phyloP scores from a whole-genome alignment of 1,284 basidiomycete genomes.

The Gymnopus androsaceus region DNA sequence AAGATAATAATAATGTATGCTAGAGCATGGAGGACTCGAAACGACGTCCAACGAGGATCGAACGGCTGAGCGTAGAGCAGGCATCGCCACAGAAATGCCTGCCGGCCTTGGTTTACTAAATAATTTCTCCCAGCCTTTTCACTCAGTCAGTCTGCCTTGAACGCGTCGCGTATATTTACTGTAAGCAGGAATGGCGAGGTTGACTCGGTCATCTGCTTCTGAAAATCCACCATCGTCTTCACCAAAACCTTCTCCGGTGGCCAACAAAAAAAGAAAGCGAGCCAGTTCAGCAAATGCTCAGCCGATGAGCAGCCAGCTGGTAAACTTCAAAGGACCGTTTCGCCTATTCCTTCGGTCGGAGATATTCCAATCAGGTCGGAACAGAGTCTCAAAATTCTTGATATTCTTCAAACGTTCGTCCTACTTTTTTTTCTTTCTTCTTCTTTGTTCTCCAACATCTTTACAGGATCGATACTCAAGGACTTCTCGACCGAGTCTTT shows the following conservation, averaged over 20 bases:
- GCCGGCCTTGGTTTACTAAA: too few relatives aligned
- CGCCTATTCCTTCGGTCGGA: conserved; percentile 37
- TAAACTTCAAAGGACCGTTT: conserved; percentile 44
- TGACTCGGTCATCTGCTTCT: conserved; percentile 18
- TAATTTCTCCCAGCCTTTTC: not conserved
- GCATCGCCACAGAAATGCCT: too few relatives aligned
- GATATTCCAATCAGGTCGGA: conserved; percentile 49
- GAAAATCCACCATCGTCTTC: conserved; percentile 3
- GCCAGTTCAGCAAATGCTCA: conserved; percentile 31
- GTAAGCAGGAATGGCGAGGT: conserved; percentile 16
- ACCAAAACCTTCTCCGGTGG: conserved; percentile 16
- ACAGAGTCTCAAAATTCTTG: conserved; percentile 53
- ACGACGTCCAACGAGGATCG: too few relatives aligned
- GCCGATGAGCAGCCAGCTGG: conserved; percentile 39
- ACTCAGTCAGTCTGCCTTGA: not conserved
- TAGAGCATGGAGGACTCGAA: too few relatives aligned
- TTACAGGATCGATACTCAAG: conserved; percentile 66
- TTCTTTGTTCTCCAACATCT: conserved; percentile 14
- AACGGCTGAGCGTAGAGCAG: too few relatives aligned
- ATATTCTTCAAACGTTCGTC: conserved; percentile 72
- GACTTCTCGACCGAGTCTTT: conserved; percentile 78
- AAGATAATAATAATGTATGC: too few relatives aligned
- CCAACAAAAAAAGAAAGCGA: conserved; percentile 69
- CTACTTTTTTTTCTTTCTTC: conserved; percentile 8
- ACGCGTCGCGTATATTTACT: conserved; percentile 16